Percentiles rank a stretch among this genome's conserved stretches.
Evolutionary conservation across 2,329 filamentous ascomycete species (phyloP).

Genomic region (Alternaria infectoria): DNA sequence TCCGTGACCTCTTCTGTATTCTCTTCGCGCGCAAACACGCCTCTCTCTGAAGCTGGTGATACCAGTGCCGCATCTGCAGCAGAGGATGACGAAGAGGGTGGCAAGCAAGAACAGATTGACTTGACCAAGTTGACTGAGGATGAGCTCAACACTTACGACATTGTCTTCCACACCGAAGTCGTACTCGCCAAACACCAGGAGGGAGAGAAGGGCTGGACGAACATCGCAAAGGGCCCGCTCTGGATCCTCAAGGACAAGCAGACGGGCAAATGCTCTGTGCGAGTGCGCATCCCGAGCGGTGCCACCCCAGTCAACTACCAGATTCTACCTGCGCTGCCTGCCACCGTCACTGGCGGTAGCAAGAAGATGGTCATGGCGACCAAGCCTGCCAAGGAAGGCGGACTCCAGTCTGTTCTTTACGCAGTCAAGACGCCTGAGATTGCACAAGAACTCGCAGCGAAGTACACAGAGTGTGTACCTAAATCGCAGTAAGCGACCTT

Average conservation of each 20-base stretch:
- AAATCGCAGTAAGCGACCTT: conserved; percentile 14
- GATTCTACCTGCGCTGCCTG: conserved; percentile 33
- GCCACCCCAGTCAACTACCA: conserved; percentile 41
- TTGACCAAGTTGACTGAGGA: conserved; percentile 41
- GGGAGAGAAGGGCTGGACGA: conserved; percentile 39
- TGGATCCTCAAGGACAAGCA: conserved; percentile 48
- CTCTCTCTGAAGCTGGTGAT: conserved; percentile 41
- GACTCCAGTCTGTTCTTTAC: conserved; percentile 28
- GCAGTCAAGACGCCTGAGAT: conserved; percentile 37
- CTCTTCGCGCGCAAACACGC: conserved; percentile 46
- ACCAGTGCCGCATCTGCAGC: conserved; percentile 36
- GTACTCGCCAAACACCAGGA: conserved; percentile 37
- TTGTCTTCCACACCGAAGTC: conserved; percentile 41
- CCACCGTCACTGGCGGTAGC: conserved; percentile 30
- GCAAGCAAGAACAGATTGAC: conserved; percentile 37
- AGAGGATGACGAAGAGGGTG: conserved; percentile 39
- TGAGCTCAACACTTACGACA: conserved; percentile 38
- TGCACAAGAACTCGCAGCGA: conserved; percentile 37
- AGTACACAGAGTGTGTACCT: conserved; percentile 37
- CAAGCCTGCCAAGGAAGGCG: conserved; percentile 33
- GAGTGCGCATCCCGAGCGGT: conserved; percentile 43
- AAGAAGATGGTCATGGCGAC: conserved; percentile 40
- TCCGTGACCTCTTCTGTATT: conserved; percentile 38
- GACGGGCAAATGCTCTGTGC: conserved; percentile 39
- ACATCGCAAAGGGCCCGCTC: conserved; percentile 39